Evolutionary conservation across 83 land plant species (phyloP), one percentile per base, ranked within the genome.

Genomic region (Thuja plicata): DNA sequence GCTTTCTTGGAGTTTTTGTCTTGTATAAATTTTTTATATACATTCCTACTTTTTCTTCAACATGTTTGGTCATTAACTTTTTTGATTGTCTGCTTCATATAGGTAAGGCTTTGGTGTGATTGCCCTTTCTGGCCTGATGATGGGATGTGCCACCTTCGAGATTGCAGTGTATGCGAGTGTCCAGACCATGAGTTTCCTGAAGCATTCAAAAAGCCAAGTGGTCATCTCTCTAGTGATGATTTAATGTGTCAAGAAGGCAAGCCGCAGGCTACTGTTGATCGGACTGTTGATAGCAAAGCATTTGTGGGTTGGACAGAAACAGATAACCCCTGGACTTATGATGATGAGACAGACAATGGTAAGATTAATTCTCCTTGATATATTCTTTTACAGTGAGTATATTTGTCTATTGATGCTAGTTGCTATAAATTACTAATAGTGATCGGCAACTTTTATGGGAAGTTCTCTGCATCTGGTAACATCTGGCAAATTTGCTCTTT

Each of bases 51-150:
- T 52, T 15, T 35, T 77, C 0, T 37, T 77, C 38, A 77, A 77
- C 32, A 32, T 77, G 35, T 77, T 77, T 40, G 37, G 35, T 35
- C 19, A 77, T 34, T 77, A 77, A 77, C 21, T 32, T 46, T 77
- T 37, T 77, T 17, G 35, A 34, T 77, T 77, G 80, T 41, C 38
- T 77, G 41, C 35, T 37, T 21, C 41, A 77, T 35, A 78, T 87
- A 96, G 97, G 99, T 91, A 85, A 97, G 95, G 90, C 90, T 98
- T 85, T 98, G 97, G 97, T 98, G 99, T 91, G 97, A 98, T 86
- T 98, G 99, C 91, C 99, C 99, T 19, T 98, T 97, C 89, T 98
- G 99, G 99, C 99, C 95, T 19, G 99, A 98, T 82, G 99, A 98
- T 91, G 98, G 99, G 15, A 95, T 98, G 99, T 98, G 99, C 95